Evolutionary conservation across 768 basidiomycete genomes (phyloP).

Genomic region (Rhodotorula diobovata): DNA sequence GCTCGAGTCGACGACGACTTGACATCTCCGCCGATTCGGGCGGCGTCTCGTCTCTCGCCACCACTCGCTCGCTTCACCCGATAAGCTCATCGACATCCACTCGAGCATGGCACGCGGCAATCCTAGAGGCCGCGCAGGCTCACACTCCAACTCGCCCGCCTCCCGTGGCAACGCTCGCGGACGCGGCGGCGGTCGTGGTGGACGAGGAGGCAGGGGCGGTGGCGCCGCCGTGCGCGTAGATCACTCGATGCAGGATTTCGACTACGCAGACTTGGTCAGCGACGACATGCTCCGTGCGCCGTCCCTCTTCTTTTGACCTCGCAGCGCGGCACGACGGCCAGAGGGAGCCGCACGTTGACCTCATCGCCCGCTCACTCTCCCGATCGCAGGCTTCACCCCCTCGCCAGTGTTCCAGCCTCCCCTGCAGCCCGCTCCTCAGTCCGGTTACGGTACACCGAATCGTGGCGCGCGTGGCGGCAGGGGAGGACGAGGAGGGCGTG

Average conservation of each 20-base stretch:
- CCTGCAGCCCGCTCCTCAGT: background rate
- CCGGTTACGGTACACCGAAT: constrained; percentile 12
- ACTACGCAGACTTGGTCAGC: constrained; percentile 21
- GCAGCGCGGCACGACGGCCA: background rate
- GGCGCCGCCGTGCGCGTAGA: background rate
- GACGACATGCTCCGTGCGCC: constrained; percentile 19
- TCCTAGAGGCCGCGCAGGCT: background rate
- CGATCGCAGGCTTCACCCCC: constrained; percentile 17
- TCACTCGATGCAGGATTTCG: constrained; percentile 20
- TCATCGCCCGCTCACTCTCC: background rate
- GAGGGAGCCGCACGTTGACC: background rate
- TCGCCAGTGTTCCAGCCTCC: constrained; percentile 8
- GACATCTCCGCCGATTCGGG: no score
- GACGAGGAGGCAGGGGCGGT: constrained; percentile 5
- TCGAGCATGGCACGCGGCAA: background rate
- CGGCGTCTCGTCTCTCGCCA: background rate
- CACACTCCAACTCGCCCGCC: background rate
- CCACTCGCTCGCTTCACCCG: background rate
- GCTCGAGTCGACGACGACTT: background rate
- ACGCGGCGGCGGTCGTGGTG: background rate
- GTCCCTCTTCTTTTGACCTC: background rate
- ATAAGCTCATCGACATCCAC: background rate
- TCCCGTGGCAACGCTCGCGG: background rate
- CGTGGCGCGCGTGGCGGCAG: constrained; percentile 2
- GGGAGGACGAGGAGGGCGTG: constrained; percentile 2